phyloP scores from a whole-genome alignment of 2,329 filamentous ascomycete genomes.

The Purpureocillium takamizusanense region DNA sequence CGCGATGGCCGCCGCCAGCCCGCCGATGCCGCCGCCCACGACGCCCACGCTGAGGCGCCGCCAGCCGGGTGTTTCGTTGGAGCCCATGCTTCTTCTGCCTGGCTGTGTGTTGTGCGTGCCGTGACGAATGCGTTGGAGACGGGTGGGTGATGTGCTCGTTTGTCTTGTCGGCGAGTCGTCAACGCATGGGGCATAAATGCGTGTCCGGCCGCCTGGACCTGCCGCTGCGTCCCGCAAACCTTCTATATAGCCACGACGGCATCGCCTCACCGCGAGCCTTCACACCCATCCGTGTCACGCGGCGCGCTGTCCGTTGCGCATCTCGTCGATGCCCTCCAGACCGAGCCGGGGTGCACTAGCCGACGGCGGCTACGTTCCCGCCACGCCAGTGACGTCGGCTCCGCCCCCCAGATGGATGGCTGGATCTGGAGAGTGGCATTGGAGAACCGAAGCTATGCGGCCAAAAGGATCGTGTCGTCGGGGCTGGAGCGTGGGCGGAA shows the following conservation, averaged over 20 bases:
- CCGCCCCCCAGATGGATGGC: no score
- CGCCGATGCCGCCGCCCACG: conserved; percentile 39
- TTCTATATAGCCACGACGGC: conserved; percentile 1
- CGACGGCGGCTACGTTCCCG: conserved; percentile 1
- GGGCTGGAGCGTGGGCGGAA: no score
- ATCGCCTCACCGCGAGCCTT: not conserved
- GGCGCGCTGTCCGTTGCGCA: not conserved
- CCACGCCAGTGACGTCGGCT: no score
- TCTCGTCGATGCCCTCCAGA: not conserved
- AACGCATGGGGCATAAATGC: no score
- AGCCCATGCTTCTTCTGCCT: conserved; percentile 13
- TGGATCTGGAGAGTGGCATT: no score
- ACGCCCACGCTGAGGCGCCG: conserved; percentile 33
- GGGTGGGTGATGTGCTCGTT: no score
- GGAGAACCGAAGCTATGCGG: no score
- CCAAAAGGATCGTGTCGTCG: no score
- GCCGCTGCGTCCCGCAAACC: not conserved
- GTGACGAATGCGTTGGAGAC: no score
- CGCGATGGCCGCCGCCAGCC: conserved; percentile 35
- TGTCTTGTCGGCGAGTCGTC: no score
- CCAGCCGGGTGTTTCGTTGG: conserved; percentile 25
- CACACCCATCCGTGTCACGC: no score
- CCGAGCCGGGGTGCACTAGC: not conserved
- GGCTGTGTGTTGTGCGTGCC: no score
- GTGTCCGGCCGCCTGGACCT: not conserved